Evolutionary conservation across 2,329 filamentous ascomycete species (phyloP).

Genomic region (Xylaria sp.): DNA sequence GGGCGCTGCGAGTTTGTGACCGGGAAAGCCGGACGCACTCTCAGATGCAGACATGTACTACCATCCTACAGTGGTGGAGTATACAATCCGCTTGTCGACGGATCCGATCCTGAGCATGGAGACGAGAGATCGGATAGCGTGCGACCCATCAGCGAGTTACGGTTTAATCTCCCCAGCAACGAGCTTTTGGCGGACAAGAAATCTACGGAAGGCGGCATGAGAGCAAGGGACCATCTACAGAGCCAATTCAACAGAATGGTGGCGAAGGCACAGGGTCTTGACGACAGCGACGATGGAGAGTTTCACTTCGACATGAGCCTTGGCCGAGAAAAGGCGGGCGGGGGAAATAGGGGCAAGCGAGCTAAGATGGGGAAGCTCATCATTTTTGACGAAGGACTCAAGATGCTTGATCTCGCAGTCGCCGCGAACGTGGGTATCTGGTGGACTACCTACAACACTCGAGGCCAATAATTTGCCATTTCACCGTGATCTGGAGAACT

Average conservation of each 20-base stretch:
- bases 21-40: slow-evolving; percentile 75
- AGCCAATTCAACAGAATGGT: slow-evolving; percentile 44
- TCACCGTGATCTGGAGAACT: neutral
- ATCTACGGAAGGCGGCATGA: slow-evolving; percentile 51
- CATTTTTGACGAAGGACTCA: slow-evolving; percentile 86
- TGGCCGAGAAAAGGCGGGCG: slow-evolving; percentile 84
- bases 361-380: slow-evolving; percentile 96
- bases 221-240: slow-evolving; percentile 54
- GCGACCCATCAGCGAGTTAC: slow-evolving; percentile 77
- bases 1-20: slow-evolving; percentile 87
- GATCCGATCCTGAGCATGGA: slow-evolving; percentile 49
- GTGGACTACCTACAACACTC: slow-evolving; percentile 76
- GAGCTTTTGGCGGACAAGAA: slow-evolving; percentile 56
- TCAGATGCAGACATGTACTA: slow-evolving; percentile 80
- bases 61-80: slow-evolving; percentile 53
- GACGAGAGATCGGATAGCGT: slow-evolving; percentile 43
- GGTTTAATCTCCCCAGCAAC: slow-evolving; percentile 83
- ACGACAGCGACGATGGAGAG: slow-evolving; percentile 52
- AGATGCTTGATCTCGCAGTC: slow-evolving; percentile 94
- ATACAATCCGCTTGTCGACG: slow-evolving; percentile 58
- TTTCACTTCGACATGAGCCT: slow-evolving; percentile 74
- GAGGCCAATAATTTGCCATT: neutral
- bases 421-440: slow-evolving; percentile 92
- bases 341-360: slow-evolving; percentile 83
- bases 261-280: slow-evolving; percentile 48